Evolutionary conservation across 805 yeast species (phyloP).

Genomic region (Deakozyma indianensis): DNA sequence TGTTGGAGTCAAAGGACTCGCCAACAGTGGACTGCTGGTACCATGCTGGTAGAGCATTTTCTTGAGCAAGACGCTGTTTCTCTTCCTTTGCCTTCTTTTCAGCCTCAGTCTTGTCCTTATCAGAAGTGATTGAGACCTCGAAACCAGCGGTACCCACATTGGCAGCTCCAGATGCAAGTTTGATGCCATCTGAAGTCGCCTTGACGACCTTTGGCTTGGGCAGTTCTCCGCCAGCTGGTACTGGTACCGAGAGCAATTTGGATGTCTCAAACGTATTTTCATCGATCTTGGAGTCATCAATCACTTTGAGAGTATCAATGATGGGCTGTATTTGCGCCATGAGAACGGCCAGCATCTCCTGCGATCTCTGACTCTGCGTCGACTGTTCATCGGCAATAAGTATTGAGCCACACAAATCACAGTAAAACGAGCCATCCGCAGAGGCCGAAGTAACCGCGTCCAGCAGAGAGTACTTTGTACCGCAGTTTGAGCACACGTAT

Average conservation of each 20-base stretch:
- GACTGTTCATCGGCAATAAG: conserved; percentile 81
- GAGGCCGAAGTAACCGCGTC: conserved; percentile 80
- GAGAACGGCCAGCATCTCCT: conserved; percentile 63
- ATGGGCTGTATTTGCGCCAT: conserved; percentile 87
- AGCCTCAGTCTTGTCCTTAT: conserved; percentile 64
- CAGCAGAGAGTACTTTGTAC: conserved; percentile 63
- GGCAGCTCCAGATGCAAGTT: conserved; percentile 7
- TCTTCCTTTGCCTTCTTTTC: conserved; percentile 54
- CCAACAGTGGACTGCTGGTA: conserved; percentile 87
- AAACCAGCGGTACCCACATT: conserved; percentile 53
- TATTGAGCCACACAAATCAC: conserved; percentile 68
- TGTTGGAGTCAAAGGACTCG: conserved; percentile 15
- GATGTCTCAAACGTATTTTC: conserved; percentile 86
- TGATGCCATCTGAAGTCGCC: conserved; percentile 9
- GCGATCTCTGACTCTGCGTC: conserved; percentile 66
- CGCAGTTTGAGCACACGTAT: conserved; percentile 77
- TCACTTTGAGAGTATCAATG: conserved; percentile 65
- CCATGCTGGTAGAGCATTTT: conserved; percentile 96
- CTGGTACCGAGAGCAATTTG: conserved; percentile 64
- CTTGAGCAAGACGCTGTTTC: conserved; percentile 60
- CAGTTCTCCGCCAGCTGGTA: conserved; percentile 7
- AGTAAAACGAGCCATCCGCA: conserved; percentile 66
- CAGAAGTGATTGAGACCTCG: conserved; percentile 76
- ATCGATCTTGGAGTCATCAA: conserved; percentile 65
- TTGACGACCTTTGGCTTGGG: conserved; percentile 6